Evolutionary conservation across 2,329 filamentous ascomycete species (phyloP).

Genomic region (Westerdykella aurantiaca): DNA sequence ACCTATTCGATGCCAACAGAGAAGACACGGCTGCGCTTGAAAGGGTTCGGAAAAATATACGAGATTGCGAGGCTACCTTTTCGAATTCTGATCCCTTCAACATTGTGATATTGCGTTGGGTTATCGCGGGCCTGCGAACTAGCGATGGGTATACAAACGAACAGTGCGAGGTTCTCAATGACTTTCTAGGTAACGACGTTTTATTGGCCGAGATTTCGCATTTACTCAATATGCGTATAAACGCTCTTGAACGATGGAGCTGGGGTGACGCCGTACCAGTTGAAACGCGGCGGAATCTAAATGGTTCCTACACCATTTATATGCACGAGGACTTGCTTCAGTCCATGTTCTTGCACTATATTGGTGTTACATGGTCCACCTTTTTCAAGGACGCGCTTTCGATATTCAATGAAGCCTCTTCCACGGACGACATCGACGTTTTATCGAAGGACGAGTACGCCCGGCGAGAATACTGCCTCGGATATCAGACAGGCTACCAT

Average conservation of each 20-base stretch:
- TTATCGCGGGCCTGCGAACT: constrained; percentile 40
- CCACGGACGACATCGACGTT: constrained; percentile 13
- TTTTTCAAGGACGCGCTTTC: constrained; percentile 24
- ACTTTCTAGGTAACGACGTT: constrained; percentile 28
- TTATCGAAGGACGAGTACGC: constrained; percentile 16
- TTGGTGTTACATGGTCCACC: constrained; percentile 29
- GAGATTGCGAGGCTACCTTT: constrained; percentile 18
- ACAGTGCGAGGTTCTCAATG: constrained; percentile 30
- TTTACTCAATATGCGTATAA: constrained; percentile 29
- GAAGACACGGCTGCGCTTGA: constrained; percentile 11
- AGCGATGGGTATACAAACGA: constrained; percentile 43
- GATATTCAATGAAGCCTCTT: constrained; percentile 14
- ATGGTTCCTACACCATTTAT: constrained; percentile 23
- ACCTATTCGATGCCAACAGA: constrained; percentile 17
- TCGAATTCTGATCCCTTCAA: constrained; percentile 28
- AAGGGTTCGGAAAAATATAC: constrained; percentile 14
- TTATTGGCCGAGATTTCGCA: constrained; percentile 28
- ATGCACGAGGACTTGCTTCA: constrained; percentile 30
- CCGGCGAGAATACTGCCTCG: constrained; percentile 25
- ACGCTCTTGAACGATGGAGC: constrained; percentile 21
- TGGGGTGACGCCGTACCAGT: constrained; percentile 27
- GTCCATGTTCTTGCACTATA: constrained; percentile 30
- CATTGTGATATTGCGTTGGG: constrained; percentile 32
- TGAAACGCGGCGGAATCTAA: constrained; percentile 26
- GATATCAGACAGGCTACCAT: constrained; percentile 1